phyloP scores from a whole-genome alignment of 2,329 filamentous ascomycete genomes.

The Fusarium oligoseptatum region DNA sequence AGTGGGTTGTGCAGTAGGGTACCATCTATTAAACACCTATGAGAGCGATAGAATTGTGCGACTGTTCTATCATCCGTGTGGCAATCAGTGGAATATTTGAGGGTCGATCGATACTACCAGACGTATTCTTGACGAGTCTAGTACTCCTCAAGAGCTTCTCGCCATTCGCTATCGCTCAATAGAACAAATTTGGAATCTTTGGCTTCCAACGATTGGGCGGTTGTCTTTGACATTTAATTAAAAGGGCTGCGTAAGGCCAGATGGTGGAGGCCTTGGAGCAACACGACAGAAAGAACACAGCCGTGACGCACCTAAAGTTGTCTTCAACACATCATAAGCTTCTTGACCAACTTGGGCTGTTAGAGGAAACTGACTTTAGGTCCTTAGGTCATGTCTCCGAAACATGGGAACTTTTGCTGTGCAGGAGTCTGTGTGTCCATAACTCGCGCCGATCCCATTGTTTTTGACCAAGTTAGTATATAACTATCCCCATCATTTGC shows the following conservation, averaged over 20 bases:
- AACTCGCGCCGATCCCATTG: background rate
- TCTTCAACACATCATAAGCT: background rate
- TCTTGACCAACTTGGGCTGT: background rate
- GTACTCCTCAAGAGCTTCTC: background rate
- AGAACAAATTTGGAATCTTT: background rate
- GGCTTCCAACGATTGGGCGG: background rate
- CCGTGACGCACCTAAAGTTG: too few species aligned
- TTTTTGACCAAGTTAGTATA: too few species aligned
- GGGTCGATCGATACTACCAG: background rate
- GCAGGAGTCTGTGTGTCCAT: background rate
- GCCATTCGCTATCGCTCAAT: background rate
- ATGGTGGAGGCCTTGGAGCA: too few species aligned
- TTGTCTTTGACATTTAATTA: background rate
- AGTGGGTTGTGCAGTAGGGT: too few species aligned
- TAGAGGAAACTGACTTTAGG: background rate
- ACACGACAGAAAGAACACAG: too few species aligned
- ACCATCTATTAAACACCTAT: too few species aligned
- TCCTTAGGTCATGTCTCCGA: background rate
- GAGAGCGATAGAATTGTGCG: too few species aligned
- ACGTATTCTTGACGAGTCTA: background rate
- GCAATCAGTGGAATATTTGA: background rate
- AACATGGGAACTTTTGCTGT: background rate
- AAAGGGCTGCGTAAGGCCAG: too few species aligned
- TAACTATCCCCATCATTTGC: background rate
- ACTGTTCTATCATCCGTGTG: too few species aligned